Conservation (phyloP, 768 basidiomycete genomes). For the Lentinula guzmanii region DNA sequence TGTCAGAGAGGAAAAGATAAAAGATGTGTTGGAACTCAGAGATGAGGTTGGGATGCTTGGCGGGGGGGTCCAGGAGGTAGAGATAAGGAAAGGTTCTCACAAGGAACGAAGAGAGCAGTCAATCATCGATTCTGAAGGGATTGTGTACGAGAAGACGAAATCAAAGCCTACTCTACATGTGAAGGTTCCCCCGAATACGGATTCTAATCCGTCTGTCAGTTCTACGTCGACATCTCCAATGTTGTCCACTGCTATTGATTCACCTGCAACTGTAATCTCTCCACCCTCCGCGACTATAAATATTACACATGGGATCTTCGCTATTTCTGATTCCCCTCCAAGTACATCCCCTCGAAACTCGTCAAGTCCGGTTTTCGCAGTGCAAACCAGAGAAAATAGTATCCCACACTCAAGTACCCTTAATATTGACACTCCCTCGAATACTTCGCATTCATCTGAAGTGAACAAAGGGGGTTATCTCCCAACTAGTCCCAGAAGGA, state of each 20-base stretch:
- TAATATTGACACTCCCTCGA: too few relatives aligned
- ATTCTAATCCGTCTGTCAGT: too few relatives aligned
- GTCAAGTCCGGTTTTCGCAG: conserved; percentile 20
- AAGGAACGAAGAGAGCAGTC: background rate
- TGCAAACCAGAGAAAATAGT: too few relatives aligned
- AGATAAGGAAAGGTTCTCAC: too few relatives aligned
- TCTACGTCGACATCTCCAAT: background rate
- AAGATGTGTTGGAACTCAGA: conserved; percentile 64
- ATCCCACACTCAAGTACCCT: too few relatives aligned
- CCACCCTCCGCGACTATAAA: background rate
- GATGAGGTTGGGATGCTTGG: conserved; percentile 62
- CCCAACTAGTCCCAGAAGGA: conserved; percentile 28
- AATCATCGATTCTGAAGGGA: background rate
- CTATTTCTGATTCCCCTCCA: background rate
- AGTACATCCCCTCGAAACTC: background rate
- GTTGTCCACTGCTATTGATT: background rate
- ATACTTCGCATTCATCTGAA: too few relatives aligned
- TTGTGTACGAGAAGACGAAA: conserved; percentile 10
- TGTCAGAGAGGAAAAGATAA: conserved; percentile 53
- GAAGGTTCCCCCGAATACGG: background rate
- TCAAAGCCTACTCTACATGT: conserved; percentile 18
- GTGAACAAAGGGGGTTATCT: too few relatives aligned
- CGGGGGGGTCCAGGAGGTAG: conserved; percentile 29
- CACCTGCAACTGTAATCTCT: background rate
- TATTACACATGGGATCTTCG: background rate